Evolutionary conservation across 1,139 yeast species (phyloP), one percentile per base, ranked within the genome.

Genomic region (Candida gigantensis): DNA sequence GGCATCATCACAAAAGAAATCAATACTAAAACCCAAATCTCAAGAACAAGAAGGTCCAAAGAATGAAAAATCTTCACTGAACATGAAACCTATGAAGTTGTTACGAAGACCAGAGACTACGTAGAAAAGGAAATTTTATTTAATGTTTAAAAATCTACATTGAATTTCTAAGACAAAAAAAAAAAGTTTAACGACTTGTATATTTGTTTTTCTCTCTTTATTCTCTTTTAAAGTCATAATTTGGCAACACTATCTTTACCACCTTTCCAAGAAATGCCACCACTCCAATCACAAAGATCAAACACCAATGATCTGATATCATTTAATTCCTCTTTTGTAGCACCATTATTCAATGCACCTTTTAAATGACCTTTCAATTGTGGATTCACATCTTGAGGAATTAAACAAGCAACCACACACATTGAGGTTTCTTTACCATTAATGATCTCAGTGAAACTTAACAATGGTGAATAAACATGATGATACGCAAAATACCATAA

Each of bases 351-450:
- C 36, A 81, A 42, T 0, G 96, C 96, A 0, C 97, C 97, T 52
- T 74, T 77, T 43, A 88, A 68, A 55, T 89, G 97, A 0, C 97
- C 97, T 59, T 87, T 86, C 46, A 89, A 68, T 53, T 88, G 96
- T 6, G 13, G 12, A 0, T 96, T 85, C n/a, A 89, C 96, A 57
- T 89, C 95, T 55, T 87, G 96, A 0, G 97, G 96, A 7, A 89
- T 81, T 50, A 90, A 69, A 43, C 90, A 74, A 2, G 95, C 84
- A 20, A 89, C 77, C 4, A 89, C 79, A 29, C 86, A 82, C 47
- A 87, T 57, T 26, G 92, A 80, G 0, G 96, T 84, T 44, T 88
- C 95, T 43, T 68, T 72, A 2, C 85, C 80, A 7, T 72, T 58
- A 29, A 89, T 64, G 3, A 87, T 69, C 3, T 72, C 82, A 9